A percentile compares a stretch with the other conserved stretches of the same genome.
Conservation (phyloP, 129 eudicot genomes). For the Centella asiatica region DNA sequence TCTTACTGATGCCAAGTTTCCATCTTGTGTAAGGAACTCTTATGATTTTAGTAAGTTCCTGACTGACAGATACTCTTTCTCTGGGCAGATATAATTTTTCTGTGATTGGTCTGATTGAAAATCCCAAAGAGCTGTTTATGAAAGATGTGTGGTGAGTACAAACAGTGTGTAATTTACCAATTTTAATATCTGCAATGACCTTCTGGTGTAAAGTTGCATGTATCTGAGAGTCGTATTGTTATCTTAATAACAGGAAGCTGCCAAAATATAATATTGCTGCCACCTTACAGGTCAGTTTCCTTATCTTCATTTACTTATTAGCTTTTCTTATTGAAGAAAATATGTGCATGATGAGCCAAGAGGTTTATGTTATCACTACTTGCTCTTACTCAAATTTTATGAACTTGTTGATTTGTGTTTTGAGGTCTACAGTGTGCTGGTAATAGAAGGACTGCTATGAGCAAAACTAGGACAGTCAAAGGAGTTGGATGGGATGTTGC, state of each 20-base stretch:
- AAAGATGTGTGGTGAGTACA: slow-evolving; percentile 66
- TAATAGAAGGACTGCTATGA: slow-evolving; percentile 97
- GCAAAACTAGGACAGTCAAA: slow-evolving; percentile 75
- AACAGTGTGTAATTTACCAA: background rate
- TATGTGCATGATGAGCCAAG: no score
- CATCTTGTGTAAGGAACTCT: slow-evolving; percentile 5
- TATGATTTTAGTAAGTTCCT: slow-evolving; percentile 7
- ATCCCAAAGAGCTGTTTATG: slow-evolving; percentile 60
- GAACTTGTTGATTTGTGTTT: slow-evolving; percentile 8
- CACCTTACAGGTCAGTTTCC: slow-evolving; percentile 61
- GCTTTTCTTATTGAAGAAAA: background rate
- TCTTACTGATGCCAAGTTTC: background rate
- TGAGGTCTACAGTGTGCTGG: slow-evolving; percentile 78
- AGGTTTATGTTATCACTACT: background rate
- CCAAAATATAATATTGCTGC: slow-evolving; percentile 81
- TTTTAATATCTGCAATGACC: background rate
- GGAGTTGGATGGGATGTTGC: slow-evolving; percentile 99
- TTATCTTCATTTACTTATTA: background rate
- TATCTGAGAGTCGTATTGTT: slow-evolving; percentile 1
- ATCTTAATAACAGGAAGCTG: slow-evolving; percentile 59
- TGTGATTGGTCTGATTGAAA: slow-evolving; percentile 44
- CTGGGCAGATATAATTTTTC: slow-evolving; percentile 56
- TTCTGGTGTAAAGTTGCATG: background rate
- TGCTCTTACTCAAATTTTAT: background rate
- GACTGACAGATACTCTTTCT: slow-evolving; percentile 13